Base-by-base conservation (phyloP, 2,329 filamentous ascomycete species). In the Aspergillus glaucus region DNA sequence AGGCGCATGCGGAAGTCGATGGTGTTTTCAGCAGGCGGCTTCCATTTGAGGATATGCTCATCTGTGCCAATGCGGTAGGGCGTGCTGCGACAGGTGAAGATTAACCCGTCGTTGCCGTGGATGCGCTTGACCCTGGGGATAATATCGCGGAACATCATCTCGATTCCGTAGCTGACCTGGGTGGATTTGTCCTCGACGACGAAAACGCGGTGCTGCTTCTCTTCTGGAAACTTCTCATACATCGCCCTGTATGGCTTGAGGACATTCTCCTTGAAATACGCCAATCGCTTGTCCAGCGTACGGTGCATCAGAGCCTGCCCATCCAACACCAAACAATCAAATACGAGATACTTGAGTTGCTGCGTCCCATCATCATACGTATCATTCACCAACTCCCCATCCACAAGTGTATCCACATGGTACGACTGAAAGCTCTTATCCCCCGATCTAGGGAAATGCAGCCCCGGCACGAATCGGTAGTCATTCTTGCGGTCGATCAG, bases 401-500 rank as follows among this genome's bases (percentile, higher is more conserved):
- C 93, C 43, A 97, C 79, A 26, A 98, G 73, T 0, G 93, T 97
- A 51, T 82, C 80, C 12, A 76, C 80, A 65, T 97, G 90, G 66
- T 88, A 96, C 12, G 75, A 77, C 40, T 76, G 70, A 52, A 70
- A 74, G 9, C 80, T 78, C 0, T 75, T 73, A 55, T 87, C 79
- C 40, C 79, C 75, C 34, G 81, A 81, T 19, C 86, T 75, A 0
- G 93, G 93, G 58, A 97, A 91, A 67, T 95, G 89, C 21, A 97
- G 78, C 52, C 79, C 77, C 26, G 81, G 79, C 52, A 97, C 82
- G 63, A 80, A 89, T 80, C 92, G 95, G 75, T 93, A 98, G 67
- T 97, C 90, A 73, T 98, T 97, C 73, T 91, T 95, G 64, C 93
- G 89, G 72, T 98, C 92, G 71, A 98, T 95, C 49, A 98, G 79